phyloP scores from a whole-genome alignment of 1,284 basidiomycete species.

The Wallemia mellicola region DNA sequence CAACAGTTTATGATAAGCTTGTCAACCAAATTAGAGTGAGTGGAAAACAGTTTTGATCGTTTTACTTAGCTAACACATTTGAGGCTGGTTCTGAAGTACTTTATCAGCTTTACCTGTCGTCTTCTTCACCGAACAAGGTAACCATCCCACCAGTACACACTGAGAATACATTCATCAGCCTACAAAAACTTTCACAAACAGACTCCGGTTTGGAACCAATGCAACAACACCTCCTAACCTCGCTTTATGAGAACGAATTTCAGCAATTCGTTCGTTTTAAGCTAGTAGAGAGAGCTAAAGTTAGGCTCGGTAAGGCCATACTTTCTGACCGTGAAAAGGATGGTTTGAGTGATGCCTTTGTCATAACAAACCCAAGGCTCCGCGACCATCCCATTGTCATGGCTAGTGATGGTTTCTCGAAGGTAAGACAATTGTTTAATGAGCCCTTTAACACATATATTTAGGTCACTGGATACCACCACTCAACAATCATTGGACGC shows the following conservation, averaged over 20 bases:
- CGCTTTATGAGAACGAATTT: conserved; percentile 3
- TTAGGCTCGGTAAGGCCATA: conserved; percentile 2
- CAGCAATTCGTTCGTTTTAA: conserved; percentile 4
- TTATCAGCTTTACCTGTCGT: not conserved
- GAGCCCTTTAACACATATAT: not conserved
- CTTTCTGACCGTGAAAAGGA: not conserved
- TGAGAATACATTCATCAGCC: not conserved
- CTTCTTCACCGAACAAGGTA: not conserved
- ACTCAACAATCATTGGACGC: conserved; percentile 4
- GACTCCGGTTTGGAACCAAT: not conserved
- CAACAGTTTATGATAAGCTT: not conserved
- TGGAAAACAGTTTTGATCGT: not conserved
- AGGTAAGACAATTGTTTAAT: not conserved
- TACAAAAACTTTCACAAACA: not conserved
- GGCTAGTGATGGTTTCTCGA: conserved; percentile 2
- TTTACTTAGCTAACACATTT: not conserved
- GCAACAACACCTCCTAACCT: conserved; percentile 3
- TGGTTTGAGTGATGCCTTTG: conserved; percentile 3
- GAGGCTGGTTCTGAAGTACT: not conserved
- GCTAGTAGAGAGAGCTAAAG: conserved; percentile 5
- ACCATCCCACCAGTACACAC: not conserved
- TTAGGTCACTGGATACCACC: conserved; percentile 2
- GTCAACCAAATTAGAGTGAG: conserved; percentile 1
- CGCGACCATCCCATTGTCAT: conserved; percentile 5
- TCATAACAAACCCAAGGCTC: conserved; percentile 4